phyloP scores from a whole-genome alignment of 1,139 yeast genomes.

The Candida dubliniensis region DNA sequence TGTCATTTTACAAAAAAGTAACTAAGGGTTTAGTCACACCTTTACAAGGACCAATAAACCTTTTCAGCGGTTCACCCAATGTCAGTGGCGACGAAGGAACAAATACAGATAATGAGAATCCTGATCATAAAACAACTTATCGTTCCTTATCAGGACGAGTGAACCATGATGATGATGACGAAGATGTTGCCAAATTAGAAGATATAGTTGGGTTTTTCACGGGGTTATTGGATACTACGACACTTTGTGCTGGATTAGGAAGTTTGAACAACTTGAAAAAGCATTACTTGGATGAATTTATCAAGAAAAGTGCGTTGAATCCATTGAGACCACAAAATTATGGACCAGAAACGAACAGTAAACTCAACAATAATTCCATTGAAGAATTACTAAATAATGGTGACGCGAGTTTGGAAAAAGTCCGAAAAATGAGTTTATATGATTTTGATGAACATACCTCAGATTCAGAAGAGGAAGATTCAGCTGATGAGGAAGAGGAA shows the following conservation, averaged over 20 bases:
- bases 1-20: constrained; percentile 8
- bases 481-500: too few species aligned
- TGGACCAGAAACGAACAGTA: too few species aligned
- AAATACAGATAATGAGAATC: background rate
- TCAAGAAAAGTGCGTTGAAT: constrained; percentile 9
- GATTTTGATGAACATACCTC: too few species aligned
- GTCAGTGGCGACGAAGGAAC: constrained; percentile 9
- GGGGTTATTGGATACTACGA: constrained; percentile 51
- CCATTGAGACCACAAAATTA: background rate
- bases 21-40: constrained; percentile 3
- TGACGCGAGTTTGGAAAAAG: too few species aligned
- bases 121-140: background rate
- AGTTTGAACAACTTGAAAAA: constrained; percentile 13
- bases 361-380: too few species aligned
- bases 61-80: background rate
- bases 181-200: constrained; percentile 24
- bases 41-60: constrained; percentile 1
- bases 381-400: too few species aligned
- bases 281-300: constrained; percentile 19
- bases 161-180: constrained; percentile 18
- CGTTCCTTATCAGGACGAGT: constrained; percentile 2
- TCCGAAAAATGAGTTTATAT: too few species aligned
- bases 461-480: too few species aligned
- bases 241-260: constrained; percentile 50
- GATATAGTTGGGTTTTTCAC: constrained; percentile 34